Percentiles rank a stretch among this genome's conserved stretches.
Conservation (phyloP, 202 grass and related monocot species). For the Saccharum hybrid region DNA sequence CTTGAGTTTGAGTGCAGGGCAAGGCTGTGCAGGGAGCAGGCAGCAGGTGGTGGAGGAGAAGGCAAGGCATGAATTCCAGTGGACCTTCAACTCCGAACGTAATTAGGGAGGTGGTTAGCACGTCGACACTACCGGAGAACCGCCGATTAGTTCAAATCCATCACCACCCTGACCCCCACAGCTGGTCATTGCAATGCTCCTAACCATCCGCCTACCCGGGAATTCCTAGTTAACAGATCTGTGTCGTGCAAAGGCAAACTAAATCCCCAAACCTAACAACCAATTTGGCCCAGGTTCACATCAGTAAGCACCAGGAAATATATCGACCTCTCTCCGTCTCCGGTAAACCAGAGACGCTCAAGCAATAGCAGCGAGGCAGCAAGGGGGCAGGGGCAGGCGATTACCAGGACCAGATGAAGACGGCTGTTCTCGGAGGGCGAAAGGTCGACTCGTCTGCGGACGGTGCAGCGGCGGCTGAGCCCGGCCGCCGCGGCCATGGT, state of each 20-base stretch:
- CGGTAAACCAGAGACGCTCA: background rate
- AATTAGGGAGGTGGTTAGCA: constrained; percentile 53
- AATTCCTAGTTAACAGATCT: constrained; percentile 55
- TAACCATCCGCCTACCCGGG: constrained; percentile 13
- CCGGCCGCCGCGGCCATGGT: constrained; percentile 34
- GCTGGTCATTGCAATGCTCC: background rate
- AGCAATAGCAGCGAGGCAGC: background rate
- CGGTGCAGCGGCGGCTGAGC: constrained; percentile 16
- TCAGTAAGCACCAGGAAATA: constrained; percentile 25
- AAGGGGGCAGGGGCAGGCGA: background rate
- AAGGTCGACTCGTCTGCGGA: background rate
- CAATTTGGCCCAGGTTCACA: constrained; percentile 31
- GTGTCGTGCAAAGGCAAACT: background rate
- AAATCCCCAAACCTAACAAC: constrained; percentile 43
- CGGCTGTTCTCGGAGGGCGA: constrained; percentile 27
- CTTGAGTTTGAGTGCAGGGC: constrained; percentile 49
- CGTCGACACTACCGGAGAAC: constrained; percentile 42
- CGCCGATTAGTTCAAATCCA: constrained; percentile 46
- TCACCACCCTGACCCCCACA: background rate
- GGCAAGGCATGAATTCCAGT: constrained; percentile 52
- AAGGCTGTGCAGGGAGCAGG: constrained; percentile 45
- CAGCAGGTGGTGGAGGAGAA: constrained; percentile 54
- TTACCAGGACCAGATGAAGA: constrained; percentile 45
- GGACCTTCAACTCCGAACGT: constrained; percentile 40
- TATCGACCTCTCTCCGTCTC: background rate